Conservation (phyloP, 1,284 basidiomycete species). For the Boletus coffeatus region DNA sequence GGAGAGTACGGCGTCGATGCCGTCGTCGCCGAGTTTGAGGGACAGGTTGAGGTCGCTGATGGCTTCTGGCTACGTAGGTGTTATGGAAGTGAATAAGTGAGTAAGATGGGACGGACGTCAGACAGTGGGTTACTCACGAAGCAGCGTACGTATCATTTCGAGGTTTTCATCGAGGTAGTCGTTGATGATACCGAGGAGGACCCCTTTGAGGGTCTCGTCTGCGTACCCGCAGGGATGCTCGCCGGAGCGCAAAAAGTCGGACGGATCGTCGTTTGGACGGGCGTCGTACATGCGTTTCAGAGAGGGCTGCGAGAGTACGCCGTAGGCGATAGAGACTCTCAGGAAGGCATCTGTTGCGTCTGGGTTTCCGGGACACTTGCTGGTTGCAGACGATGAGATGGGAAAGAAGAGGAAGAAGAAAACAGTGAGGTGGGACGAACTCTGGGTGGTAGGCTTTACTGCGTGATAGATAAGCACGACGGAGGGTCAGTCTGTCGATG, state of each 20-base stretch:
- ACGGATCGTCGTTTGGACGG: slow-evolving; percentile 39
- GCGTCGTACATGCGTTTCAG: slow-evolving; percentile 68
- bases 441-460: slow-evolving; percentile 82
- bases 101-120: not conserved
- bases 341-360: slow-evolving; percentile 81
- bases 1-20: slow-evolving; percentile 59
- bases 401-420: not conserved
- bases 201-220: slow-evolving; percentile 73
- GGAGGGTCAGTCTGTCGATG: slow-evolving; percentile 58
- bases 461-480: slow-evolving; percentile 72
- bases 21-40: slow-evolving; percentile 64
- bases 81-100: not conserved
- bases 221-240: slow-evolving; percentile 44
- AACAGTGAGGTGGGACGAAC: slow-evolving; percentile 38
- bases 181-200: slow-evolving; percentile 68
- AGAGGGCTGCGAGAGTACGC: slow-evolving; percentile 70
- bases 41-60: slow-evolving; percentile 71
- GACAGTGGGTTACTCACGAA: slow-evolving; percentile 48
- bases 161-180: slow-evolving; percentile 84
- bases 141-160: slow-evolving; percentile 69
- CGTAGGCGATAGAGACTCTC: slow-evolving; percentile 78
- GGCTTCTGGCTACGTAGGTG: slow-evolving; percentile 36
- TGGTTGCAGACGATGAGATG: slow-evolving; percentile 26
- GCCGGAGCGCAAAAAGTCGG: slow-evolving; percentile 49
- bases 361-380: slow-evolving; percentile 77